Evolutionary conservation across 1,284 basidiomycete species (phyloP), one percentile per base, ranked within the genome.

Genomic region (Dichomitus squalens): DNA sequence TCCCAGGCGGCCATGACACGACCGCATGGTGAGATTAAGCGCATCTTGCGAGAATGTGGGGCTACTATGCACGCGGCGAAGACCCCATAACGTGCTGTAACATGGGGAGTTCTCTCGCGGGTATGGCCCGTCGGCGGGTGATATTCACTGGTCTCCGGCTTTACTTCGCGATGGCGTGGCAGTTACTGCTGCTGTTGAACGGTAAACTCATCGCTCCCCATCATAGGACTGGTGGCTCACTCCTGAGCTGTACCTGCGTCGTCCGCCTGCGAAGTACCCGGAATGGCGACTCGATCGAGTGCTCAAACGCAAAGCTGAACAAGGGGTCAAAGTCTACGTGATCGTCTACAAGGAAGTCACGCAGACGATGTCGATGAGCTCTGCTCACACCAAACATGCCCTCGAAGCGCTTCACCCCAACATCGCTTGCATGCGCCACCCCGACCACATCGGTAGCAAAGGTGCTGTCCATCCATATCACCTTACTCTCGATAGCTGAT

Each of bases 191-290:
- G n/a, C n/a, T n/a, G n/a, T n/a, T n/a, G n/a, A n/a, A n/a, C n/a
- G n/a, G n/a, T n/a, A n/a, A n/a, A n/a, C n/a, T n/a, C n/a, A n/a
- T n/a, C n/a, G n/a, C n/a, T n/a, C n/a, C n/a, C n/a, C n/a, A n/a
- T n/a, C n/a, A n/a, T 18, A 89, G 82, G 93, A 95, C 67, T 96
- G 93, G 91, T 93, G 90, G 95, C 83, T 97, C 56, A 91, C 91
- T 0, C 95, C 95, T 1, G 95, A 97, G 70, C 76, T 97, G 4
- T 95, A 94, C 73, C 86, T 97, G 23, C 88, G 95, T 48, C 89
- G 96, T 16, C 96, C 96, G 0, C 88, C 94, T 2, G 90, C 91
- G 0, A 76, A 86, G 66, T 83, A 92, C 68, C 85, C 88, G 7
- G 87, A 96, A 71, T 98, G 88, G 85, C 83, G 95, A 20, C 81